Evolutionary conservation across 306 rosid species (phyloP).

Genomic region (Carpinus fangiana): DNA sequence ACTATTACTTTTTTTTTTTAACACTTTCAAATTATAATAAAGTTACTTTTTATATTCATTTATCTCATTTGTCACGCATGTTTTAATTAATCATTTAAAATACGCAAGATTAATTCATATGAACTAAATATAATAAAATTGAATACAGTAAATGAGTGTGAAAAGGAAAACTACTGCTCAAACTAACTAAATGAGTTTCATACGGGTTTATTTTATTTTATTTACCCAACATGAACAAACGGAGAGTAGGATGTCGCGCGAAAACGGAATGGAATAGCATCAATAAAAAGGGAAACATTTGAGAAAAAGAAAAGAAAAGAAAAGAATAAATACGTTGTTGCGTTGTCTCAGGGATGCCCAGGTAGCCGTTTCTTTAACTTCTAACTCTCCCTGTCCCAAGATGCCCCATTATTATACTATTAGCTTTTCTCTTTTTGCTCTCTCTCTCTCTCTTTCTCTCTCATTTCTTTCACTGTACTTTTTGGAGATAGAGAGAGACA

Average conservation of each 20-base stretch:
- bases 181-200: too few species aligned
- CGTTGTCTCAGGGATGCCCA: conserved; percentile 45
- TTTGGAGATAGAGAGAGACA: conserved; percentile 22
- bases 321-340: conserved; percentile 62
- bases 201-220: too few species aligned
- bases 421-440: conserved; percentile 11
- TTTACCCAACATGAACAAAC: not conserved
- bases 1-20: too few species aligned
- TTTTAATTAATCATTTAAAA: too few species aligned
- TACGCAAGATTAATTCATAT: too few species aligned
- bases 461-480: conserved; percentile 38
- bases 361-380: conserved; percentile 67
- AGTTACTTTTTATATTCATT: too few species aligned
- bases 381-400: conserved; percentile 35
- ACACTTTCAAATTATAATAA: too few species aligned
- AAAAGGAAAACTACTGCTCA: too few species aligned
- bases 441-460: conserved; percentile 10
- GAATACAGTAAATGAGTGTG: too few species aligned
- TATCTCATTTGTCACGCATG: too few species aligned
- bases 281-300: conserved; percentile 8
- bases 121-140: too few species aligned
- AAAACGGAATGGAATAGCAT: conserved; percentile 7
- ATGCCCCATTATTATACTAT: conserved; percentile 24
- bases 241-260: conserved; percentile 23
- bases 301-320: conserved; percentile 31